Conservation (phyloP, 1,284 basidiomycete genomes). For the Coriolopsis trogii region DNA sequence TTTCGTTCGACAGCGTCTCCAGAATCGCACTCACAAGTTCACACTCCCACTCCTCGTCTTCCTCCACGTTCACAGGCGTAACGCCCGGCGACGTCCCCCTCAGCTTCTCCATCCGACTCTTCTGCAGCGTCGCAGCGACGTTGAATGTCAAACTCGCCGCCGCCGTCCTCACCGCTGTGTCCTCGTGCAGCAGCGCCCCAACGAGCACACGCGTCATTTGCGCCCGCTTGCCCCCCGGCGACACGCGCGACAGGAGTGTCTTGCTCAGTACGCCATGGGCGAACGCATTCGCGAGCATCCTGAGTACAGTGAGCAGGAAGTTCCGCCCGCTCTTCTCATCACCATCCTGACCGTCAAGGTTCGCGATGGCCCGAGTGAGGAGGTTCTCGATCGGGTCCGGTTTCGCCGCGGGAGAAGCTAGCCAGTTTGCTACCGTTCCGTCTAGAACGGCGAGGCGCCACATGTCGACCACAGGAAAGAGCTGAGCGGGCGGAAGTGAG, state of each 20-base stretch:
- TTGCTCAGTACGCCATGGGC: conserved; percentile 56
- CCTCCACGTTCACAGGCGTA: conserved; percentile 38
- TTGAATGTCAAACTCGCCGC: conserved; percentile 86
- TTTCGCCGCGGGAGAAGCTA: conserved; percentile 38
- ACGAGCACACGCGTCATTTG: conserved; percentile 52
- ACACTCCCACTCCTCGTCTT: conserved; percentile 80
- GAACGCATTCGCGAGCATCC: conserved; percentile 78
- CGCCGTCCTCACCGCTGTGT: conserved; percentile 72
- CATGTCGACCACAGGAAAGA: conserved; percentile 85
- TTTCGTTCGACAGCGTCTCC: conserved; percentile 74
- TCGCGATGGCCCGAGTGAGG: conserved; percentile 44
- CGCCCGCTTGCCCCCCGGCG: conserved; percentile 24
- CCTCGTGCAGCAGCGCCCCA: conserved; percentile 67
- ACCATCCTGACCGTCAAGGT: conserved; percentile 32
- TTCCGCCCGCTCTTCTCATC: conserved; percentile 42
- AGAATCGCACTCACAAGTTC: conserved; percentile 81
- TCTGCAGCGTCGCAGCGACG: conserved; percentile 66
- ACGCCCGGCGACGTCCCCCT: conserved; percentile 34
- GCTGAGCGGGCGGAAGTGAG: conserved; percentile 55
- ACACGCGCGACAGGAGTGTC: conserved; percentile 44
- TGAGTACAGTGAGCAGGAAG: conserved; percentile 70
- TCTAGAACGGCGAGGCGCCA: conserved; percentile 83
- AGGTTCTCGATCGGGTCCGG: conserved; percentile 46
- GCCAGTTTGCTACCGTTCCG: conserved; percentile 54
- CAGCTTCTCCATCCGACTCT: conserved; percentile 49